phyloP scores from a whole-genome alignment of 108 stramenopile species.

The Cylindrotheca fusiformis region DNA sequence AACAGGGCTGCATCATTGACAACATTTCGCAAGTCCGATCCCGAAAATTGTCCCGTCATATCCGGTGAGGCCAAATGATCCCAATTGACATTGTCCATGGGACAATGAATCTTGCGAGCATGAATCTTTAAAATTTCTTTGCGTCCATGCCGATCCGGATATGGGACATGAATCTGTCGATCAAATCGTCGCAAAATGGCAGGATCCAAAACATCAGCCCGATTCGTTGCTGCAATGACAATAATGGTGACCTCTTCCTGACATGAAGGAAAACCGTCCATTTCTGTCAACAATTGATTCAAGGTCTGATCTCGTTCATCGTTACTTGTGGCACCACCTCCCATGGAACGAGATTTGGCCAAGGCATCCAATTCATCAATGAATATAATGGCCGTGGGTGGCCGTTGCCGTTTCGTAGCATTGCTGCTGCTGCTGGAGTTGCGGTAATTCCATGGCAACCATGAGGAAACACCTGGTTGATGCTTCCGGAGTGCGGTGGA shows the following conservation, averaged over 20 bases:
- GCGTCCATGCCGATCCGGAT: constrained; percentile 85
- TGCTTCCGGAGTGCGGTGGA: constrained; percentile 34
- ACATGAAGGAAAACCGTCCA: constrained; percentile 84
- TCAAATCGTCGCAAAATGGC: constrained; percentile 96
- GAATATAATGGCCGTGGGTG: constrained; percentile 85
- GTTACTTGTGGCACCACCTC: constrained; percentile 44
- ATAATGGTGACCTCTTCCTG: constrained; percentile 59
- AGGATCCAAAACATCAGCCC: constrained; percentile 87
- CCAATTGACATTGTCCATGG: constrained; percentile 43
- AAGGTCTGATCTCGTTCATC: constrained; percentile 95
- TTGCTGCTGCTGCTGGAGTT: constrained; percentile 21
- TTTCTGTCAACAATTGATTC: constrained; percentile 93
- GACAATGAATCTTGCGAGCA: constrained; percentile 49
- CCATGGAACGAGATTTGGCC: constrained; percentile 67
- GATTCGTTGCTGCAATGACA: constrained; percentile 95
- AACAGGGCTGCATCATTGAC: constrained; percentile 79
- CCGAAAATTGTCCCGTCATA: constrained; percentile 59
- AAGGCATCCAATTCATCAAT: constrained; percentile 98
- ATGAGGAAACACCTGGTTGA: not conserved
- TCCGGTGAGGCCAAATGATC: constrained; percentile 23
- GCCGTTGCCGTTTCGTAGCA: constrained; percentile 19
- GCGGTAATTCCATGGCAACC: constrained; percentile 3
- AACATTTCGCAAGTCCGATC: constrained; percentile 75
- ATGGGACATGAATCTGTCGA: constrained; percentile 84
- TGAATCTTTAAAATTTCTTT: constrained; percentile 87